phyloP scores from a whole-genome alignment of 1,139 yeast genomes.

The Hyphopichia burtonii region DNA sequence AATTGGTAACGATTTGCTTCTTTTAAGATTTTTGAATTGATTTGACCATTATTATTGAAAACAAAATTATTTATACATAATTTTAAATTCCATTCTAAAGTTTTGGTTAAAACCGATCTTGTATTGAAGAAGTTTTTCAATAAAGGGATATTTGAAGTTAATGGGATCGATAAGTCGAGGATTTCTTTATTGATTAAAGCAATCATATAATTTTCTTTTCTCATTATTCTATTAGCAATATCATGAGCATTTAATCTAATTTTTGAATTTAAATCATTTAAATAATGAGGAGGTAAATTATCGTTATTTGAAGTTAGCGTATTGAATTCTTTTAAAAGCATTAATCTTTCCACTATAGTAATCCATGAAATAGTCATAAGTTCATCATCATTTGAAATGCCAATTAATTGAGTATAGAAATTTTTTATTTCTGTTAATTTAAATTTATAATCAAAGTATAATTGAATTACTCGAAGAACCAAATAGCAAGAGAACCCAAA shows the following conservation, averaged over 20 bases:
- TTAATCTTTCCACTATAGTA: conserved; percentile 73
- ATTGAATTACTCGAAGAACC: conserved; percentile 56
- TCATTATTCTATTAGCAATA: conserved; percentile 92
- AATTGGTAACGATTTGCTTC: conserved; percentile 68
- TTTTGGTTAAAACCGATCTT: conserved; percentile 64
- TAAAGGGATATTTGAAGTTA: conserved; percentile 22
- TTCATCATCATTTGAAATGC: conserved; percentile 69
- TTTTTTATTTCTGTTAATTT: conserved; percentile 62
- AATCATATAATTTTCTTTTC: conserved; percentile 89
- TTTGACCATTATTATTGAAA: conserved; percentile 80
- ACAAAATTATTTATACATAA: conserved; percentile 84
- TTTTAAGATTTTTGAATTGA: conserved; percentile 71
- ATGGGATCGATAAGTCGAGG: conserved; percentile 52
- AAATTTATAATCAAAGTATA: conserved; percentile 49
- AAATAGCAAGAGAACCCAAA: conserved; percentile 64
- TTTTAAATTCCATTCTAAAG: conserved; percentile 91
- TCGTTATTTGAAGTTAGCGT: conserved; percentile 57
- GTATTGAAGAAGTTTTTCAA: conserved; percentile 28
- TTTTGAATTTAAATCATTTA: conserved; percentile 64
- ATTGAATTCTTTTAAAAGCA: conserved; percentile 76
- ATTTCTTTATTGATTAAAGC: conserved; percentile 82
- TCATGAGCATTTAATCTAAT: conserved; percentile 86
- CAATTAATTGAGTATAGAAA: conserved; percentile 65
- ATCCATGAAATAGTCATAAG: conserved; percentile 94
- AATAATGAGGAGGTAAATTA: conserved; percentile 21